Evolutionary conservation across 257 asterid genomes (phyloP).

Genomic region (Solanum tacnaense): DNA sequence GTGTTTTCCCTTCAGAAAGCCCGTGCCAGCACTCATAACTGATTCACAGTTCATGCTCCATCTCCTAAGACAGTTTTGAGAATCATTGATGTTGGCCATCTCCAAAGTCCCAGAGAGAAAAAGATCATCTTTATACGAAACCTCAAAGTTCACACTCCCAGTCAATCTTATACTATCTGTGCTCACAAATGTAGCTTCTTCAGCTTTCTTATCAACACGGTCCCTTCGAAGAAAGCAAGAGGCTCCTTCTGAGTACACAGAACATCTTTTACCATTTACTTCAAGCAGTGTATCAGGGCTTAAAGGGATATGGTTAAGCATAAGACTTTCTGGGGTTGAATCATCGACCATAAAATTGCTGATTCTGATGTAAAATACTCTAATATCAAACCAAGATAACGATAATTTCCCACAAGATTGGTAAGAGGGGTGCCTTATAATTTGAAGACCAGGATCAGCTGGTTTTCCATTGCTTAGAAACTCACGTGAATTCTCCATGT

Average conservation of each 20-base stretch:
- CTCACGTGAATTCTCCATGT: slow-evolving; percentile 45
- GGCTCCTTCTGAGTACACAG: slow-evolving; percentile 45
- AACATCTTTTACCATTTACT: slow-evolving; percentile 62
- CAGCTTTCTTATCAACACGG: slow-evolving; percentile 67
- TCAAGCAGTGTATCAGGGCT: slow-evolving; percentile 63
- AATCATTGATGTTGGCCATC: slow-evolving; percentile 39
- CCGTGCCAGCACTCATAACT: slow-evolving; percentile 36
- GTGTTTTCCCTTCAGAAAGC: slow-evolving; percentile 65
- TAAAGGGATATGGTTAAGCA: slow-evolving; percentile 58
- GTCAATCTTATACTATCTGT: slow-evolving; percentile 64
- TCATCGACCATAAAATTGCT: slow-evolving; percentile 58
- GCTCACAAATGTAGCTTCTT: slow-evolving; percentile 84
- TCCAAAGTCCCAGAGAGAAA: slow-evolving; percentile 65
- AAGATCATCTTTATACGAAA: slow-evolving; percentile 43
- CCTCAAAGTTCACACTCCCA: slow-evolving; percentile 68
- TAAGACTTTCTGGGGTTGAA: slow-evolving; percentile 60
- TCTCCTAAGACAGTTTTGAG: slow-evolving; percentile 13
- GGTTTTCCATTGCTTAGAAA: slow-evolving; percentile 39
- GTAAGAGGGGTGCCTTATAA: slow-evolving; percentile 41
- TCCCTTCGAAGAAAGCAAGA: slow-evolving; percentile 68
- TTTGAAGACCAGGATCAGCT: slow-evolving; percentile 44
- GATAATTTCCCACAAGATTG: slow-evolving; percentile 28
- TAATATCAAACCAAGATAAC: slow-evolving; percentile 46
- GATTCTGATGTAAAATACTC: slow-evolving; percentile 66
- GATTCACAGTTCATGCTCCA: slow-evolving; percentile 78